A percentile compares a stretch with the other conserved stretches of the same genome.
phyloP scores from a whole-genome alignment of 805 yeast genomes.

The Jamesozyma hellenica region DNA sequence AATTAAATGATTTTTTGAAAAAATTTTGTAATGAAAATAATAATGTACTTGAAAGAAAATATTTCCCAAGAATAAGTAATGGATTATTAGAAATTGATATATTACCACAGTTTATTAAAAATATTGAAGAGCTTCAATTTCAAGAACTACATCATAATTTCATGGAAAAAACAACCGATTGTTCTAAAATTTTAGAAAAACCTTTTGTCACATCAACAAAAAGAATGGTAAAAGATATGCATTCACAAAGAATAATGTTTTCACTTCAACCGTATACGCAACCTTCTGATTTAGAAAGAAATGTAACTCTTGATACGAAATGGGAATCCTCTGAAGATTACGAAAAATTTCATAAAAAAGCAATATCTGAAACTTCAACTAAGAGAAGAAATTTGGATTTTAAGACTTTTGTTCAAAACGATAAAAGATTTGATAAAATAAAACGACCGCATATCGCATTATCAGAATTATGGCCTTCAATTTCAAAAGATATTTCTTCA shows the following conservation, averaged over 20 bases:
- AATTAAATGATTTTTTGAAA: constrained; percentile 28
- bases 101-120: constrained; percentile 47
- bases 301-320: background rate
- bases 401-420: constrained; percentile 15
- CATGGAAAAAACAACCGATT: constrained; percentile 25
- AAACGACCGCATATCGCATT: constrained; percentile 29
- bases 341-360: constrained; percentile 26
- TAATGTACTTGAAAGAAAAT: constrained; percentile 9
- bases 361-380: constrained; percentile 12
- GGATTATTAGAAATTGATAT: constrained; percentile 66
- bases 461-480: constrained; percentile 23
- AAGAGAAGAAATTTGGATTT: constrained; percentile 7
- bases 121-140: constrained; percentile 38
- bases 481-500: constrained; percentile 10
- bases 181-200: constrained; percentile 3
- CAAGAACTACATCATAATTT: constrained; percentile 44
- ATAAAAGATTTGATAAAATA: constrained; percentile 16
- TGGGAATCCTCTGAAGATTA: constrained; percentile 40
- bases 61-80: constrained; percentile 45
- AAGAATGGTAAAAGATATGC: constrained; percentile 51
- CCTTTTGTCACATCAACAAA: constrained; percentile 38
- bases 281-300: constrained; percentile 23
- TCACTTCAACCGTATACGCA: constrained; percentile 28
- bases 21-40: constrained; percentile 15
- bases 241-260: constrained; percentile 37